A percentile compares a stretch with the other conserved stretches of the same genome.
Conservation (phyloP, 2,329 filamentous ascomycete species). For the Aureobasidium lini region DNA sequence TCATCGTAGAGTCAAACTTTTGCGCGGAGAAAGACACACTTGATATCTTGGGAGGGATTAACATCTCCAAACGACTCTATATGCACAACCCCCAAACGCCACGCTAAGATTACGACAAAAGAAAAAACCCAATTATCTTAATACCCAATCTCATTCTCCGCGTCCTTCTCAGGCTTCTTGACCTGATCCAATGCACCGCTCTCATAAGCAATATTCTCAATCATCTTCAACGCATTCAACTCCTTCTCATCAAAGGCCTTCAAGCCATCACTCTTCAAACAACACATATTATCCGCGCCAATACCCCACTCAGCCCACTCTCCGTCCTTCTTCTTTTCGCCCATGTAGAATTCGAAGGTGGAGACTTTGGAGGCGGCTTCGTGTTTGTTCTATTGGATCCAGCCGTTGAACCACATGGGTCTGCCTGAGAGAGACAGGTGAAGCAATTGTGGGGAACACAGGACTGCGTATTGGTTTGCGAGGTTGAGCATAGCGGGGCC, state of each 20-base stretch:
- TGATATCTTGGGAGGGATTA: no score
- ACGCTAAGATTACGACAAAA: no score
- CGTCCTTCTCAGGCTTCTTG: background rate
- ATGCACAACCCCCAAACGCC: no score
- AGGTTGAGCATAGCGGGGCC: background rate
- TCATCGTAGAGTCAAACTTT: no score
- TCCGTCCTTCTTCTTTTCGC: slow-evolving; percentile 21
- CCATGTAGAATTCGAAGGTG: slow-evolving; percentile 29
- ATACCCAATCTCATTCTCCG: background rate
- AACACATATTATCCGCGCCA: slow-evolving; percentile 29
- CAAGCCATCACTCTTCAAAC: slow-evolving; percentile 25
- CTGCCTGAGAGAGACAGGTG: slow-evolving; percentile 34
- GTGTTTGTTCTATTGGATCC: slow-evolving; percentile 37
- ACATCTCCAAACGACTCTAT: no score
- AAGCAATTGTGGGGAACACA: slow-evolving; percentile 40
- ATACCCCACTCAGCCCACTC: slow-evolving; percentile 28
- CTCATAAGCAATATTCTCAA: slow-evolving; percentile 22
- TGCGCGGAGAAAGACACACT: no score
- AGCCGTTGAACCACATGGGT: slow-evolving; percentile 43
- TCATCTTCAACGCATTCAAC: slow-evolving; percentile 23
- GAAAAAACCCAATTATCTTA: no score
- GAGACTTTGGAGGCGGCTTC: slow-evolving; percentile 29
- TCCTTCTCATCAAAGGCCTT: slow-evolving; percentile 23
- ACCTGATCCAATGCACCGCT: slow-evolving; percentile 10
- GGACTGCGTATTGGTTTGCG: slow-evolving; percentile 23